Base-by-base conservation (phyloP, 371 early-diverging fungal genomes). In the Mortierella sp. region DNA sequence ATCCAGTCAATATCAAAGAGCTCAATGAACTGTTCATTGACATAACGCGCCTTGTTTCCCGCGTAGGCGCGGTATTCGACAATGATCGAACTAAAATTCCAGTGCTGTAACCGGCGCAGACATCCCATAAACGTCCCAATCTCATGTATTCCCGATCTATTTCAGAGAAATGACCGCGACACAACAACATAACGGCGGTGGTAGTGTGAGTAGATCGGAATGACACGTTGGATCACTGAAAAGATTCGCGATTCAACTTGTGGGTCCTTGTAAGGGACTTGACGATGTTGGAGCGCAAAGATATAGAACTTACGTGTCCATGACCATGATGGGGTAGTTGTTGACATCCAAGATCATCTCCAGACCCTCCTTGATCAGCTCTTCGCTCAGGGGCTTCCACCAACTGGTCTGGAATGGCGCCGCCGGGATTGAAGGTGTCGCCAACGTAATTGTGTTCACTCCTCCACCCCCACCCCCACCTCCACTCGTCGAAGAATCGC, bases 51-150 rank as follows among this genome's bases (percentile, higher is more conserved):
- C 81, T 97, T 98, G 55, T 91, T 95, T 10, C 97, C 96, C 8
- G 98, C 97, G 90, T 94, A 98, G 71, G 94, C 91, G 24, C 97
- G 96, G 83, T 98, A 98, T 92, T 97, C 98, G n/a, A 93, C 95
- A 56, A 97, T 92, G 77, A 98, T 98, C 0, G 98, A 96, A 79
- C 96, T 98, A 80, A 98, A 98, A 86, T 97, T 98, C 98, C 98
- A 99, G 29, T 94, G 92, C 85, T 98, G 98, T 76, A 98, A 87
- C 75, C 96, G 97, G 49, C 99, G 91, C 75, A 99, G 88, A 79
- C 99, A 99, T 8, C 99, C 99, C 46, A 99, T 93, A 49, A 98
- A 89, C 4, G 95, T 95, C 7, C 94, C 93, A 21, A 94, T 93
- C 82, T 94, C 93, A 77, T 94, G 95, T 38, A 97, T 93, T 14